Evolutionary conservation across 345 rosid genomes (phyloP), one percentile per base, ranked within the genome.

Genomic region (Sonneratia alba): DNA sequence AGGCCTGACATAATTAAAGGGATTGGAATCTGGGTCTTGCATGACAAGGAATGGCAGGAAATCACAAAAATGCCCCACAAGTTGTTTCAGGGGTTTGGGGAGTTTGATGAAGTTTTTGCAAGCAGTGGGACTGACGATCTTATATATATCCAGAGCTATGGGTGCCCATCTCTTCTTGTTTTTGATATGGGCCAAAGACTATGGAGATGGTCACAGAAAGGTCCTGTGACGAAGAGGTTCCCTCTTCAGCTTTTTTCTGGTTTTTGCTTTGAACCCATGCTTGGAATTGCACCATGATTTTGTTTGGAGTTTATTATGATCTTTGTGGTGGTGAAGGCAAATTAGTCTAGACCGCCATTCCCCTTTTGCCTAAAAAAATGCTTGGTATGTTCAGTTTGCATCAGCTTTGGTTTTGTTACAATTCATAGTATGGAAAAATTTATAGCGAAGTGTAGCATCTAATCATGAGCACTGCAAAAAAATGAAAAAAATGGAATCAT

Each of bases 231-330:
- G 0, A 92, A 90, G 79, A 87, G 85, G 84, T 95, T 95, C 77
- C 98, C 98, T 0, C 94, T 95, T 71, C 98, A 95, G 81, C 96
- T 95, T n/a, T 95, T 92, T 72, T 86, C 92, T 73, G 98, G 98
- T 10, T 95, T 95, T 82, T 87, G 89, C 81, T 95, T 95, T 45
- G 96, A 92, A 75, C 98, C 99, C 36, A 87, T 94, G 81, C 94
- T 95, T 47, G 96, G 88, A 81, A 82, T 89, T 56, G 70, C 84
- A 66, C 96, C 98, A 0, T 95, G 80, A 80, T 47, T 47, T 13
- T 47, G 51, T 47, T 47, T 47, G 0, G 13, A 47, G 15, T 47
- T 47, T 47, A 47, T 7, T 47, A 47, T 47, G 14, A 9, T 47
- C 51, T 47, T 13, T 47, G 2, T 47, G 13, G 51, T 2, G 51